A percentile compares a stretch with the other conserved stretches of the same genome.
Evolutionary conservation across 495 filamentous ascomycete genomes (phyloP).

Genomic region (Aspergillus asperescens): DNA sequence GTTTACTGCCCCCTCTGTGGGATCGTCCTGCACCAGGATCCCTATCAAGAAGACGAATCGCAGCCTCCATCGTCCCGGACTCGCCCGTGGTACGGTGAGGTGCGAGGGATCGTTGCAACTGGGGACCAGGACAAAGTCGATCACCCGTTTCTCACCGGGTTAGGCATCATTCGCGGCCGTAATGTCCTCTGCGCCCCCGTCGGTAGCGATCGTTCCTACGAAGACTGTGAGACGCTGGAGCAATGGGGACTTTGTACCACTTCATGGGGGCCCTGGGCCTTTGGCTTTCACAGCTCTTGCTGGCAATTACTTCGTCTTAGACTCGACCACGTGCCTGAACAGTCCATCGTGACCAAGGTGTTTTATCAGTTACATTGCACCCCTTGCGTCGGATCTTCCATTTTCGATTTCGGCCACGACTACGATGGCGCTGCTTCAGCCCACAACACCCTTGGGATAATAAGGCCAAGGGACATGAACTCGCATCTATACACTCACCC

Average conservation of each 20-base stretch:
- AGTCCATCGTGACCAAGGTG: constrained; percentile 5
- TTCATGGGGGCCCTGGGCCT: constrained; percentile 10
- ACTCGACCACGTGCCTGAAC: constrained; percentile 5
- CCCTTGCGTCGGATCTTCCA: constrained; percentile 2
- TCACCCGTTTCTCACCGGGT: constrained; percentile 7
- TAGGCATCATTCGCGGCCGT: constrained; percentile 3
- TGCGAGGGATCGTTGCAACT: constrained; percentile 11
- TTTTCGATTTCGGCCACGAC: constrained; percentile 16
- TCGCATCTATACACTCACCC: constrained; percentile 15
- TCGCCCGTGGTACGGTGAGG: constrained; percentile 21
- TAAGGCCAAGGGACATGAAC: not conserved
- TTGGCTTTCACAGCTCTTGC: constrained; percentile 19
- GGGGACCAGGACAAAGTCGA: not conserved
- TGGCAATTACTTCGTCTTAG: constrained; percentile 17
- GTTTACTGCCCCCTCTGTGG: constrained; percentile 20
- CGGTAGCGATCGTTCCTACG: constrained; percentile 11
- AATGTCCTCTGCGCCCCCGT: constrained; percentile 5
- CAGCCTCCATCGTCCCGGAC: not conserved
- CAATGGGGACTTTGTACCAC: constrained; percentile 10
- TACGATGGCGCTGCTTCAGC: constrained; percentile 13
- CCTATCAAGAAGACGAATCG: constrained; percentile 1
- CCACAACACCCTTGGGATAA: constrained; percentile 1
- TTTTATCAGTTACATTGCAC: constrained; percentile 15
- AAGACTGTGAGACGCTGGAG: constrained; percentile 6
- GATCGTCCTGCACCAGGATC: constrained; percentile 15